Evolutionary conservation across 495 filamentous ascomycete genomes (phyloP), one percentile per base, ranked within the genome.

Genomic region (Penicillium psychrofluorescens): DNA sequence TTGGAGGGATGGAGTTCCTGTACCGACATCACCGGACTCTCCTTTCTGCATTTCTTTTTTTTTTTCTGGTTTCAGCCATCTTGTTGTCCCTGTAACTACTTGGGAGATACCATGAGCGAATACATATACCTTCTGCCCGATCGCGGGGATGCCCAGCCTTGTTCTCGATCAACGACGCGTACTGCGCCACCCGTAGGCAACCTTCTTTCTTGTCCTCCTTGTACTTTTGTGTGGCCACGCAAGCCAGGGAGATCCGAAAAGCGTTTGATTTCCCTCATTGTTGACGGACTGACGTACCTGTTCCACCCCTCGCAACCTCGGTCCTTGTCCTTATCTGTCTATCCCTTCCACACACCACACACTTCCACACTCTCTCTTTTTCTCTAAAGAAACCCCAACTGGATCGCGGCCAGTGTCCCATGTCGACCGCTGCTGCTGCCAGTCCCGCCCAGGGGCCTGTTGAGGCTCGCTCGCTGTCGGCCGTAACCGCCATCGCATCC

Each of bases 401-500:
- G 22, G 54, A 63, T 45, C 49, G 56, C 46, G 49, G 52, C 56
- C 45, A 35, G 51, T 43, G 48, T 40, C 35, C 29, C 39, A 55
- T 58, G 57, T 49, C 54, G 40, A 51, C 41, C 10, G 41, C 34
- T 38, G 36, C 42, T 29, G 32, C 71, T 54, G 49, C 41, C 10
- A 39, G 31, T 38, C 29, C 45, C 29, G 32, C 71, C 55, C 60
- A 64, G 37, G 59, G 64, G 11, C 68, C 77, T 35, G 70, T 90
- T 30, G 85, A 94, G 66, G 91, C 90, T 43, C 78, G 79, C 46
- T 96, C 91, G 16, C 68, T 97, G 12, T 86, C 90, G 38, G 67
- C 79, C 32, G 67, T 97, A 47, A 90, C 86, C 37, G 71, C 78
- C 15, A 72, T 95, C 47, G 91, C 92, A 37, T 79, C 86, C 35